These are phyloP conservation scores for Rhamnella rubrinervis DNA, from an alignment of 331 rosid species.

Conservation along the genomic window DNA sequence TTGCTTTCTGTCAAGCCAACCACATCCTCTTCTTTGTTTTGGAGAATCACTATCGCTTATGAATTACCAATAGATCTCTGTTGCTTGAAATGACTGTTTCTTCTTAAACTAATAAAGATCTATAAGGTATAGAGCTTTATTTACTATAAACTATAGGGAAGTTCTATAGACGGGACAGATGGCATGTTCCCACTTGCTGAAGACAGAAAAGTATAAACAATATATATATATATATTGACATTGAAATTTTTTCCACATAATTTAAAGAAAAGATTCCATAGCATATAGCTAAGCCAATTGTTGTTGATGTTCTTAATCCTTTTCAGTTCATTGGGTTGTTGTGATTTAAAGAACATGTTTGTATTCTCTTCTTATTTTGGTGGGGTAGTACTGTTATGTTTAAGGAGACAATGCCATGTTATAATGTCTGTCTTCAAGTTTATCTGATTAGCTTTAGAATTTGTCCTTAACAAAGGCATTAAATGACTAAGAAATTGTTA, in stretches of 20 bases:
- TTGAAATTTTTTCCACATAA: not conserved
- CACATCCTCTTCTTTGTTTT: slow-evolving; percentile 1
- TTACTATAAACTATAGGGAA: too few relatives aligned
- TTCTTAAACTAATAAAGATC: not conserved
- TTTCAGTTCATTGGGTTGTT: slow-evolving; percentile 20
- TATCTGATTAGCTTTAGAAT: not conserved
- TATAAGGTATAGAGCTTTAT: too few relatives aligned
- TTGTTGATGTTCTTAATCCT: slow-evolving; percentile 12
- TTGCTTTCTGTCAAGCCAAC: not conserved
- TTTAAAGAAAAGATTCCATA: slow-evolving; percentile 13
- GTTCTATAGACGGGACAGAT: too few relatives aligned
- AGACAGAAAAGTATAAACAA: not conserved
- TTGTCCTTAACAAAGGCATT: slow-evolving; percentile 19
- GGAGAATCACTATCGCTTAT: not conserved
- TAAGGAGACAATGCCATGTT: slow-evolving; percentile 18
- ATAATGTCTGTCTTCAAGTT: slow-evolving; percentile 7
- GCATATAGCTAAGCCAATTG: slow-evolving; percentile 1
- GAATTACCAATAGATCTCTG: not conserved
- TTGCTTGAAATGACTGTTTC: not conserved
- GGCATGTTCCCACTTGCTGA: not conserved
- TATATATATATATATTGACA: not conserved
- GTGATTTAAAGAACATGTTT: slow-evolving; percentile 17
- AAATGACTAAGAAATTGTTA: not conserved
- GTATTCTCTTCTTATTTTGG: slow-evolving; percentile 8
- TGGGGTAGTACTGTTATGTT: slow-evolving; percentile 21